Evolutionary conservation across 257 asterid genomes (phyloP), one percentile per base, ranked within the genome.

Genomic region (Gardenia jasminoides): DNA sequence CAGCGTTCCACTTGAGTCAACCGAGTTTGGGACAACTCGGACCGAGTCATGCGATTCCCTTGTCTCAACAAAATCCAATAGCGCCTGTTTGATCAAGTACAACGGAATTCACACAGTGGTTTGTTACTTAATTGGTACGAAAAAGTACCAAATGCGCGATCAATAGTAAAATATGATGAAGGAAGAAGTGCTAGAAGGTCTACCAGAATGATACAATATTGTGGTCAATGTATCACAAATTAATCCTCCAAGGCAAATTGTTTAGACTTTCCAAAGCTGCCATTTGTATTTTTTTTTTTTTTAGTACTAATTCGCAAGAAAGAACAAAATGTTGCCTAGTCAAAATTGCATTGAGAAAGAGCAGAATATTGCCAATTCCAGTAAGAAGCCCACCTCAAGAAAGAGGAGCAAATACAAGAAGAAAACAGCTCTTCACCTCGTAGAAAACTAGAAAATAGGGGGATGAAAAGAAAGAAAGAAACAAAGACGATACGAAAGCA

Each of bases 11-110:
- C 61, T 71, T 41, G 83, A 76, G 31, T 79, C 79, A 17, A 28
- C 48, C 46, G 67, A 67, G 74, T 80, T 58, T 20, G 54, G 70
- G 70, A 12, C 46, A 9, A 72, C 13, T 10, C 83, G 66, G 3
- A 41, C 36, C 9, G 78, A 41, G 58, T 81, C 86, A 72, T 66
- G 82, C 2, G 78, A 59, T 41, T 85, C 87, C 82, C 82, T 83
- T 0, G 89, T 80, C 83, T 91, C 94, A 54, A 62, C 88, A 76
- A 89, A 84, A 17, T 80, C 84, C 75, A 91, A 31, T 28, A 78
- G 44, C 77, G 91, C 92, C 97, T 92, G 83, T 6, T 67, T 19
- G 39, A 33, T 58, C 39, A 43, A 58, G 64, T 6, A 7, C 22
- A 36, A 8, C 65, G 9, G 7, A 59, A 59, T 59, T 52, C 59